phyloP scores from a whole-genome alignment of 1,139 yeast genomes.

The Nematodospora anomalae region DNA sequence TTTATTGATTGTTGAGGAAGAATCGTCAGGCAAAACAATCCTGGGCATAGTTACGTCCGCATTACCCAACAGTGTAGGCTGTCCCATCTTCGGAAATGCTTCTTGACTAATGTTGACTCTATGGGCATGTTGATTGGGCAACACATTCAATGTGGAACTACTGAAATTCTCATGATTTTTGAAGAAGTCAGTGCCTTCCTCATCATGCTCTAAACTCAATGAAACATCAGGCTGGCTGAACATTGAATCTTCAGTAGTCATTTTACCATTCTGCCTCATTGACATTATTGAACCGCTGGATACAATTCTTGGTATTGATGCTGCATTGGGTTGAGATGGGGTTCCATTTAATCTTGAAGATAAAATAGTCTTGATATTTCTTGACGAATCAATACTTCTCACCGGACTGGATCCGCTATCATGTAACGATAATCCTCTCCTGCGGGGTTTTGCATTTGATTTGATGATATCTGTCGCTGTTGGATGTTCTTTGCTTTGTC shows the following conservation, averaged over 20 bases:
- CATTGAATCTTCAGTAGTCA: constrained; percentile 2
- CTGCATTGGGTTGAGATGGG: constrained; percentile 1
- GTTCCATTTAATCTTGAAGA: constrained; percentile 4
- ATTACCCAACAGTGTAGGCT: neutral
- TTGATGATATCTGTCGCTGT: constrained; percentile 7
- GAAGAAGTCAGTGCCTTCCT: neutral
- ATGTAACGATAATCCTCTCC: constrained; percentile 7
- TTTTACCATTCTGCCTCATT: neutral
- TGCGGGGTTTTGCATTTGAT: constrained; percentile 4
- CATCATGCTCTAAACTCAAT: constrained; percentile 8
- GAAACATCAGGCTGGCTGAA: constrained; percentile 9
- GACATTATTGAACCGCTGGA: constrained; percentile 7
- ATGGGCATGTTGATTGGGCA: constrained; percentile 11
- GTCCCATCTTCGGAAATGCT: constrained; percentile 8
- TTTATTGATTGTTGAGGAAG: neutral
- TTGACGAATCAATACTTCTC: constrained; percentile 8
- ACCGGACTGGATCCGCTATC: constrained; percentile 5
- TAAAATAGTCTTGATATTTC: constrained; percentile 8
- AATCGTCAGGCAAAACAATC: constrained; percentile 6
- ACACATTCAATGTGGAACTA: constrained; percentile 11
- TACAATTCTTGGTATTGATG: constrained; percentile 4
- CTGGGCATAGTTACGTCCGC: neutral
- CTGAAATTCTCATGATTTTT: constrained; percentile 7
- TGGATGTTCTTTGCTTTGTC: constrained; percentile 7
- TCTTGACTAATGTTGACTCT: constrained; percentile 9